Conservation (phyloP, 169 alveolate genomes). For the Plasmodium blacklocki region DNA sequence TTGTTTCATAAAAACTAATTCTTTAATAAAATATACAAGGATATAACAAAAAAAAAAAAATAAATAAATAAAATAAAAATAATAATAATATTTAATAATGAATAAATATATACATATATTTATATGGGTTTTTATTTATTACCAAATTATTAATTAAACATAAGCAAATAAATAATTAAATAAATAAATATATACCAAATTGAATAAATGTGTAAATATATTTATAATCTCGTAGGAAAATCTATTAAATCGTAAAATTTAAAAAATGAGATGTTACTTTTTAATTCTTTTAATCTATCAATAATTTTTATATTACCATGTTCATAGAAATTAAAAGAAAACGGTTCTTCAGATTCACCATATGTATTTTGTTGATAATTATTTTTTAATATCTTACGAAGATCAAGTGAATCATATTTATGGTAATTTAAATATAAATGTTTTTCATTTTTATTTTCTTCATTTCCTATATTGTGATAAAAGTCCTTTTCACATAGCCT, state of each 20-base stretch:
- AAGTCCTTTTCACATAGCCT: constrained; percentile 45
- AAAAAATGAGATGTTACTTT: constrained; percentile 69
- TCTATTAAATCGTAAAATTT: constrained; percentile 71
- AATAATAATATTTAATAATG: no score
- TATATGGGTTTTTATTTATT: no score
- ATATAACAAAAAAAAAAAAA: no score
- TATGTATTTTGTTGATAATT: constrained; percentile 27
- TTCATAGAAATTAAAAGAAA: constrained; percentile 42
- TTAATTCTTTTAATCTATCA: constrained; percentile 71
- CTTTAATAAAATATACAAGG: no score
- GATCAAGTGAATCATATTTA: constrained; percentile 67
- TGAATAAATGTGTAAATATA: not conserved
- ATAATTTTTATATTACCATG: constrained; percentile 46
- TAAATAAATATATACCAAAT: no score
- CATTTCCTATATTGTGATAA: constrained; percentile 28
- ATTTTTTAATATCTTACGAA: constrained; percentile 53
- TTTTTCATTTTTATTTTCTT: constrained; percentile 22
- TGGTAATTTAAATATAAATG: constrained; percentile 17
- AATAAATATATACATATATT: no score
- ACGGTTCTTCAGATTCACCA: constrained; percentile 63
- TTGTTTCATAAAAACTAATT: no score
- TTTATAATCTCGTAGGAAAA: constrained; percentile 40
- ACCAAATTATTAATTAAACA: no score
- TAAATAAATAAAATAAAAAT: no score
- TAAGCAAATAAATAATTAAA: no score